Evolutionary conservation across 305 asterid genomes (phyloP), one percentile per base, ranked within the genome.

Genomic region (Stenogyne calaminthoides): DNA sequence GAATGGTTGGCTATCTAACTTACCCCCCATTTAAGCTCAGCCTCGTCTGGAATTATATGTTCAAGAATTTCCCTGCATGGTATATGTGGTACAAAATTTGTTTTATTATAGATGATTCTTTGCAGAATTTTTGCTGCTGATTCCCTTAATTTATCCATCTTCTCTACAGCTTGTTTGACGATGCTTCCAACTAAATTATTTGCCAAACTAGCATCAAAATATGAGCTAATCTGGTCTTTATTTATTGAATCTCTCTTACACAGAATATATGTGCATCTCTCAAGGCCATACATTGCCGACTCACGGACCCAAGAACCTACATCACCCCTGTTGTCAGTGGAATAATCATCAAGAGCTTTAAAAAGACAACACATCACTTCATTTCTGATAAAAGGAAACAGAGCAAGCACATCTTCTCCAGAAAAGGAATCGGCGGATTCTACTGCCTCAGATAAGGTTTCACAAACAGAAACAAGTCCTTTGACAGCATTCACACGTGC

Each of bases 271-370:
- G 96, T 84, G 67, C 96, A 92, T 76, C 83, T 92, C 88, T 92
- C 99, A 63, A 92, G 96, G 71, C 96, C 97, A 74, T 85, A 84
- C 85, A 95, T 86, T 71, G 99, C 96, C 71, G 98, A 97, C 78
- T 90, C 97, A 84, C 99, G 99, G 73, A 92, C 91, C 99, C 99
- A 95, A 70, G 98, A 95, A 72, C 99, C 99, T 47, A 95, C 93
- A 78, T 95, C 99, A 16, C 99, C 99, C 81, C 97, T 84, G 83
- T 95, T 95, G 80, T 95, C 99, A 61, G 88, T 88, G 70, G 98
- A 89, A 81, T 95, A 95, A 87, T 95, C 99, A 62, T 95, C 97
- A 64, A 95, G 84, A 82, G 98, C 95, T 79, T 78, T 89, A 73
- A 92, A 85, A 67, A 95, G 89, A 83, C 85, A 85, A 78, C 72